phyloP scores from a whole-genome alignment of 202 grass and related monocot genomes.

The Tripidium arundinaceum region DNA sequence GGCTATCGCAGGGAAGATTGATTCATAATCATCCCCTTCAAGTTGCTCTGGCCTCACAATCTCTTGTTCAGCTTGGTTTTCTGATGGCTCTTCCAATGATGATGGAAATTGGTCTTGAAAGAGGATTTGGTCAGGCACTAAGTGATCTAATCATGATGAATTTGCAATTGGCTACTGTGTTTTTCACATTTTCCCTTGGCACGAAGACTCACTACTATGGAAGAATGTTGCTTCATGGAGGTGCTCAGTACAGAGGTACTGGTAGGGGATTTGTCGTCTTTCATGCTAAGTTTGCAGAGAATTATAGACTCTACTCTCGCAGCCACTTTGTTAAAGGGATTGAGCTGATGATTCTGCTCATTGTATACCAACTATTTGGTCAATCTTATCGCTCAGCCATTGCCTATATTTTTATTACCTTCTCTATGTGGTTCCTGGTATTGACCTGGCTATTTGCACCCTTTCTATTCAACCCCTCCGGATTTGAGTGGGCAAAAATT shows the following conservation, averaged over 20 bases:
- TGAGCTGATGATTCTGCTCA: constrained; percentile 79
- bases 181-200: constrained; percentile 97
- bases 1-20: constrained; percentile 63
- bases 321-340: constrained; percentile 97
- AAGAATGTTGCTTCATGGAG: constrained; percentile 91
- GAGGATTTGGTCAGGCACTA: constrained; percentile 77
- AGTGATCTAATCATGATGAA: constrained; percentile 96
- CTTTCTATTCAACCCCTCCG: constrained; percentile 91
- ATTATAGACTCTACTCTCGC: constrained; percentile 93
- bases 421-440: constrained; percentile 86
- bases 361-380: constrained; percentile 82
- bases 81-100: constrained; percentile 95
- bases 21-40: constrained; percentile 87
- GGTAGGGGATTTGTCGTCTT: constrained; percentile 94
- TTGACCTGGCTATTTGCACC: constrained; percentile 91
- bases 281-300: constrained; percentile 96
- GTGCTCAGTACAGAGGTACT: constrained; percentile 79
- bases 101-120: constrained; percentile 98
- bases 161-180: constrained; percentile 76
- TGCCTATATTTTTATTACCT: constrained; percentile 69
- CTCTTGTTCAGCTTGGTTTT: constrained; percentile 89
- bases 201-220: constrained; percentile 93
- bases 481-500: constrained; percentile 97
- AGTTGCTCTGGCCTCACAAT: constrained; percentile 91
- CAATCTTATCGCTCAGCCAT: constrained; percentile 65